Evolutionary conservation across 306 rosid species (phyloP), one percentile per base, ranked within the genome.

Genomic region (Trichosanthes cucumerina): DNA sequence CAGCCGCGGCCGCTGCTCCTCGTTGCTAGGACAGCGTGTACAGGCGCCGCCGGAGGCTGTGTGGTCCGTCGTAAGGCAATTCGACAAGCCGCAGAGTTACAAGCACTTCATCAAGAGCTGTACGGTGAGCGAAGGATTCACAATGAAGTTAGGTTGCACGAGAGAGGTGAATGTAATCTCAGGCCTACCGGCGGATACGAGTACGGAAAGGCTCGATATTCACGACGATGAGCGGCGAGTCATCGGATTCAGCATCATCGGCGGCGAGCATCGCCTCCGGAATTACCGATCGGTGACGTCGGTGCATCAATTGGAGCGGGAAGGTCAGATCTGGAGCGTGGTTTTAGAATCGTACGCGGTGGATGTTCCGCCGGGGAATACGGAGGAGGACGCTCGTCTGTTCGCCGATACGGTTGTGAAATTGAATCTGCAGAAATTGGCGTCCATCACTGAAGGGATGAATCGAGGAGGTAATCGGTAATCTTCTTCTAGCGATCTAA

Each of bases 231-330:
- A 72, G 13, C 60, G 59, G 6, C 59, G 36, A 7, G 77, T 72
- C 26, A 72, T 28, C 58, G 77, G 77, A 26, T 72, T 72, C 77
- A 72, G 77, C 36, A 72, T 72, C 24, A 72, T 72, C 77, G 77
- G 77, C 6, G 77, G 77, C 43, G 59, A 72, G 3, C 77, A 72
- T 43, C 77, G 77, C 24, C 77, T 72, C 77, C 59, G 41, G 43
- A 72, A 72, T 16, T 72, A 72, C 77, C 77, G 77, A 26, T 72
- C 77, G 41, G 60, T 72, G 59, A 72, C 77, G n/a, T 72, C 77
- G 1, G 77, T 72, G 41, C 77, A 72, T 28, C 24, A 49, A 2
- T 7, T 72, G 60, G 77, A 71, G 14, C 76, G 76, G 38, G 57
- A 71, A 0, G 76, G 77, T 9, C 41, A 49, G 77, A 49, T 72